Base-by-base conservation (phyloP, 2,329 filamentous ascomycete genomes). In the Stagonosporopsis vannaccii region DNA sequence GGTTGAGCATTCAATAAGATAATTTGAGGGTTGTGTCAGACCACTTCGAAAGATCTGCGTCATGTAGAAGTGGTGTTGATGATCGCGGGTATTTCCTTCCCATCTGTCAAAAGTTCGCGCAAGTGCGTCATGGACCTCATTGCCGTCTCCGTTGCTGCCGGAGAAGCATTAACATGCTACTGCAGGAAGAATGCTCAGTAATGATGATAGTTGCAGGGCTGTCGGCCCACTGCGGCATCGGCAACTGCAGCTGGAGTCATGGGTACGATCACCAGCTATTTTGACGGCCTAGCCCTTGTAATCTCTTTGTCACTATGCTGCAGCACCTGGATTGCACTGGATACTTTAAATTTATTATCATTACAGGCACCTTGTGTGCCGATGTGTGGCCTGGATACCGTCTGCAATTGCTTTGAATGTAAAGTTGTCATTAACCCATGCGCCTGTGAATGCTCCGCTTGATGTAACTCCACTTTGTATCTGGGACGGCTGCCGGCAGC, bases 391-490 rank as follows among this genome's bases (percentile, higher is more conserved):
- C 3, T 15, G n/a, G 28, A 33, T 32, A 25, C 36, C 35, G 11
- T 30, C 20, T 36, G 46, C 15, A 13, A 3, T 35, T 56, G 42
- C 42, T 43, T 32, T 35, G 12, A 37, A 12, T 23, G 41, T 33
- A 41, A 39, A 9, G 11, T 15, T 44, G 25, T 12, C 23, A 44
- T 60, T 25, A 64, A 15, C 57, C 63, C 44, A 69, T 40, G 33
- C 40, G 48, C 35, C 55, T 43, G 32, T 64, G 30, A 11, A 68
- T 30, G 28, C 52, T 44, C 30, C 50, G 59, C 26, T 58, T 62
- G 33, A 61, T 48, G 23, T 58, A 48, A 43, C 43, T 51, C 52
- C 51, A 62, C 35, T 23, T 51, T 9, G 41, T 58, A 43, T 57
- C 46, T 26, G 36, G 13, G 22, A 48, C 47, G 30, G 42, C 47